Percentiles rank a stretch among this genome's conserved stretches.
These are phyloP conservation scores for Artomyces pyxidatus DNA, from an alignment of 768 basidiomycete species.

Conservation along the genomic window DNA sequence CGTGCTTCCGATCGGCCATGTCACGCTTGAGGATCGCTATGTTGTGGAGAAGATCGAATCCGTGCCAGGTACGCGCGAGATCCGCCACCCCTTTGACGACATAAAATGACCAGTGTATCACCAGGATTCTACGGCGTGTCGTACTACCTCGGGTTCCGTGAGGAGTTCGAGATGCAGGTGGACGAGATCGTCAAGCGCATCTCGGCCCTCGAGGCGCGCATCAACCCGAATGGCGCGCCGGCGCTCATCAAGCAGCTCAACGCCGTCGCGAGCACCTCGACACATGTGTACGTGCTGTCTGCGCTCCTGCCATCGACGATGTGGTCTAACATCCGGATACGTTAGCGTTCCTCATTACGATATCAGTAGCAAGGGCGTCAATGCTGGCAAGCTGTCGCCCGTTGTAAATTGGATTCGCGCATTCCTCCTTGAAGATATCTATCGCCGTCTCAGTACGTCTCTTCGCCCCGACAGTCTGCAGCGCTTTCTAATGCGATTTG, in stretches of 20 bases:
- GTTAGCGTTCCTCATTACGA: constrained; percentile 53
- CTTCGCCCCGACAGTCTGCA: not conserved
- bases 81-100: no score
- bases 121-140: constrained; percentile 59
- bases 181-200: constrained; percentile 44
- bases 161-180: constrained; percentile 43
- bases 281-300: constrained; percentile 56
- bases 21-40: constrained; percentile 44
- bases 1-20: constrained; percentile 41
- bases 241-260: constrained; percentile 34
- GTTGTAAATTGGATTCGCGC: constrained; percentile 36
- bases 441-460: constrained; percentile 43
- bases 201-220: constrained; percentile 37
- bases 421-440: constrained; percentile 54
- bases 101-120: no score
- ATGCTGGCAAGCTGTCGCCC: constrained; percentile 25
- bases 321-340: no score
- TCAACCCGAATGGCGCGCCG: constrained; percentile 26
- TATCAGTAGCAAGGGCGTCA: constrained; percentile 33
- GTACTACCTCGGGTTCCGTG: constrained; percentile 56
- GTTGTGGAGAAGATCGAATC: constrained; percentile 49
- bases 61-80: constrained; percentile 47
- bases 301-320: not conserved
- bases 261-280: constrained; percentile 31
- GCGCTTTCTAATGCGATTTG: not conserved